Conservation (phyloP, 306 rosid genomes). For the Notholithocarpus densiflorus region DNA sequence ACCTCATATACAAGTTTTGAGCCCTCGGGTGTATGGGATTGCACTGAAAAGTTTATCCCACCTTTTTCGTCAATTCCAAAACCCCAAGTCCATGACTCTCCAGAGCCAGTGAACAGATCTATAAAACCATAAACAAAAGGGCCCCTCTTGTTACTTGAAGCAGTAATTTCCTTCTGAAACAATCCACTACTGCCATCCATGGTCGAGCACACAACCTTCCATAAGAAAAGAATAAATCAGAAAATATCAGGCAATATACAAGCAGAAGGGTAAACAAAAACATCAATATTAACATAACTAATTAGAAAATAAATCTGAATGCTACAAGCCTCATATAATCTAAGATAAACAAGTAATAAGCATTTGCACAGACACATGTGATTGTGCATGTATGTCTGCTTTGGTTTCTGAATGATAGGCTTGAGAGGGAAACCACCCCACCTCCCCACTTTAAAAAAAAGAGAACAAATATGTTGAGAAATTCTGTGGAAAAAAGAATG, state of each 20-base stretch:
- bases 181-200: slow-evolving; percentile 45
- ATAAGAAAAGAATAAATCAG: slow-evolving; percentile 27
- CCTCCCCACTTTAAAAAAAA: not conserved
- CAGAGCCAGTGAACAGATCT: slow-evolving; percentile 89
- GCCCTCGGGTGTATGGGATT: slow-evolving; percentile 35
- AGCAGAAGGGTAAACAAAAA: slow-evolving; percentile 11
- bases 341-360: not conserved
- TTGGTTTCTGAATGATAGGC: not conserved
- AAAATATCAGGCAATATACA: slow-evolving; percentile 17
- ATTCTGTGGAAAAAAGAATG: not conserved
- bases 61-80: slow-evolving; percentile 62
- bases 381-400: not conserved
- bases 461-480: not conserved
- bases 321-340: not conserved
- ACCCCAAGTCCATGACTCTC: slow-evolving; percentile 88
- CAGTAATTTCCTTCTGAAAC: slow-evolving; percentile 46
- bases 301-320: not conserved
- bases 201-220: slow-evolving; percentile 44
- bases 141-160: slow-evolving; percentile 46
- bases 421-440: too few relatives aligned
- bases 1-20: slow-evolving; percentile 35
- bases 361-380: not conserved
- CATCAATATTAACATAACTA: not conserved
- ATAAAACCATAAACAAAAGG: slow-evolving; percentile 80
- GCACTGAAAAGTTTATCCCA: slow-evolving; percentile 38